Evolutionary conservation across 148 eudicot species (phyloP).

Genomic region (Nepenthes mirabilis): DNA sequence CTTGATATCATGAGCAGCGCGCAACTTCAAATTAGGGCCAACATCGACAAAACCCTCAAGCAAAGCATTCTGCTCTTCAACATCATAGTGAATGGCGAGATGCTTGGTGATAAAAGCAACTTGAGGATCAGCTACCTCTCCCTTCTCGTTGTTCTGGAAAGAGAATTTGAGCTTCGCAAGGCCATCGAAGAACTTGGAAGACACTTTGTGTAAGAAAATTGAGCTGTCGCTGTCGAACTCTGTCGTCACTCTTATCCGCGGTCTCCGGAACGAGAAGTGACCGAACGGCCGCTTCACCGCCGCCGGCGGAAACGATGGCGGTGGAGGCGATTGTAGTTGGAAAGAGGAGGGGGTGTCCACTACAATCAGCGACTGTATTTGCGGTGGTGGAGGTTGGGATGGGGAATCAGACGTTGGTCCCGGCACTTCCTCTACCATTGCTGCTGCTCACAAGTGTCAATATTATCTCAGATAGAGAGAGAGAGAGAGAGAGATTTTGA

Average conservation of each 20-base stretch:
- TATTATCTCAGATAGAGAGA: no score
- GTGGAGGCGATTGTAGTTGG: slow-evolving; percentile 10
- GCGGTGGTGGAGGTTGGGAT: slow-evolving; percentile 12
- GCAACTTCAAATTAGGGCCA: slow-evolving; percentile 41
- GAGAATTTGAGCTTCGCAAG: slow-evolving; percentile 65
- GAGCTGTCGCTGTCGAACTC: slow-evolving; percentile 78
- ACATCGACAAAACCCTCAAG: slow-evolving; percentile 39
- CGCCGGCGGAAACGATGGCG: slow-evolving; percentile 7
- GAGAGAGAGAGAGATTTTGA: no score
- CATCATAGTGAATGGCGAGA: slow-evolving; percentile 52
- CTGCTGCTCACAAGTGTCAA: not conserved
- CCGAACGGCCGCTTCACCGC: slow-evolving; percentile 9
- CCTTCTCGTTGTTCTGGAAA: slow-evolving; percentile 46
- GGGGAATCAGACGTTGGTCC: slow-evolving; percentile 14
- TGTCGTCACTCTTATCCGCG: slow-evolving; percentile 50
- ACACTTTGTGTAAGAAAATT: slow-evolving; percentile 52
- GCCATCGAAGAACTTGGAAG: slow-evolving; percentile 57
- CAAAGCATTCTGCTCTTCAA: slow-evolving; percentile 56
- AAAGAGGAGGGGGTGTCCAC: slow-evolving; percentile 3
- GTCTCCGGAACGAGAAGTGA: slow-evolving; percentile 24
- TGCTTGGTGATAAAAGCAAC: slow-evolving; percentile 41
- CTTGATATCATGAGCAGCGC: slow-evolving; percentile 52
- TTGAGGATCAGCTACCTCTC: slow-evolving; percentile 56
- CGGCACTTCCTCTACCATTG: slow-evolving; percentile 12
- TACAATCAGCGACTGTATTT: slow-evolving; percentile 7